Conservation (phyloP, 2,329 filamentous ascomycete species). For the Fusarium decemcellulare region DNA sequence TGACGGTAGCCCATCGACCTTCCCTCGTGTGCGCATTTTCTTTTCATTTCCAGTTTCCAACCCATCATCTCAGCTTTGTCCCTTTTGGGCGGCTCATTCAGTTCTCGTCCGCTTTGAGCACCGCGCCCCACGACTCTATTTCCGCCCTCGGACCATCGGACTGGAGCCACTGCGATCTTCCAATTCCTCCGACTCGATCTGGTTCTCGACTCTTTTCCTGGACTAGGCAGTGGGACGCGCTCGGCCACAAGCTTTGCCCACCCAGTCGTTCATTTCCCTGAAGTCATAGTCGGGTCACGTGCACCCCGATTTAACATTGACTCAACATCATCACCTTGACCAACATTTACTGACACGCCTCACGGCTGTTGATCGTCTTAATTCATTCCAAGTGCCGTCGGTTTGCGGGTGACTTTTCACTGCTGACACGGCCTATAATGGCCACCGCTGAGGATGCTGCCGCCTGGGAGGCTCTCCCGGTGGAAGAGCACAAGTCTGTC, state of each 20-base stretch:
- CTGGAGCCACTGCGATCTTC: slow-evolving; percentile 35
- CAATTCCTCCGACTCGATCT: slow-evolving; percentile 32
- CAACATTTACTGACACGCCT: slow-evolving; percentile 3
- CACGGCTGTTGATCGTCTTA: background rate
- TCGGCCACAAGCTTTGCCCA: background rate
- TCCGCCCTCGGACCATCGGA: slow-evolving; percentile 38
- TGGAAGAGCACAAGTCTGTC: slow-evolving; percentile 50
- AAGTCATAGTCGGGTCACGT: slow-evolving; percentile 18
- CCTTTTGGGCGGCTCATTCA: slow-evolving; percentile 25
- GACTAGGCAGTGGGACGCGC: slow-evolving; percentile 28
- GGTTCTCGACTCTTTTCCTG: slow-evolving; percentile 16
- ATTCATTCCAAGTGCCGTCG: no score
- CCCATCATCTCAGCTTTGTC: slow-evolving; percentile 27
- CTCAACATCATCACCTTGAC: slow-evolving; percentile 17
- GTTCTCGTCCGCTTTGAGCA: slow-evolving; percentile 36
- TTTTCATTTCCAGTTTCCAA: slow-evolving; percentile 29
- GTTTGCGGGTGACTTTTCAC: no score
- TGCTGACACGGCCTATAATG: slow-evolving; percentile 28
- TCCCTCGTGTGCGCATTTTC: background rate
- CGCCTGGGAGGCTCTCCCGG: slow-evolving; percentile 49
- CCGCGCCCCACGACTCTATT: slow-evolving; percentile 41
- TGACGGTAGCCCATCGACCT: no score
- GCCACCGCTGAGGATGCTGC: slow-evolving; percentile 41
- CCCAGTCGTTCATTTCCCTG: slow-evolving; percentile 10
- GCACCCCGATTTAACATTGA: slow-evolving; percentile 13